Percentiles rank a stretch among this genome's conserved stretches.
These are phyloP conservation scores for Aspergillus melleus DNA, from an alignment of 2,329 filamentous ascomycete genomes.

Conservation along the genomic window DNA sequence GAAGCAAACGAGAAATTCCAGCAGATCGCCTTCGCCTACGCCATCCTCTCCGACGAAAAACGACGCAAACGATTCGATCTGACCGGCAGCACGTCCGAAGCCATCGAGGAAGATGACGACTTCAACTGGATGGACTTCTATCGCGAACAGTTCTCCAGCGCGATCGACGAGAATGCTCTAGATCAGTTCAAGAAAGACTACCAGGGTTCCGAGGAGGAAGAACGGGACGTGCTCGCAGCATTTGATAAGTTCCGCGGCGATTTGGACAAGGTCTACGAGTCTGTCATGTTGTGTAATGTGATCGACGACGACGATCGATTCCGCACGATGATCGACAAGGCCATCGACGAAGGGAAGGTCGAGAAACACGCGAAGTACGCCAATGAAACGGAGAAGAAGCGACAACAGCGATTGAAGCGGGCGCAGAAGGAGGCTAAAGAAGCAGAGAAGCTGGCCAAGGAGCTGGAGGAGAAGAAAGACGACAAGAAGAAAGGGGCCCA, in stretches of 20 bases:
- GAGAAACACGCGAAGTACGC: slow-evolving; percentile 67
- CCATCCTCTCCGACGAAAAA: slow-evolving; percentile 78
- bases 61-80: slow-evolving; percentile 84
- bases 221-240: slow-evolving; percentile 70
- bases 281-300: slow-evolving; percentile 83
- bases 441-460: slow-evolving; percentile 72
- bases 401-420: slow-evolving; percentile 58
- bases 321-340: slow-evolving; percentile 74
- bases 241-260: slow-evolving; percentile 73
- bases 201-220: slow-evolving; percentile 84
- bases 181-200: slow-evolving; percentile 74
- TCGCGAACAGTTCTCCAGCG: slow-evolving; percentile 75
- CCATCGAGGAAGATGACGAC: slow-evolving; percentile 67
- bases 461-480: slow-evolving; percentile 69
- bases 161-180: slow-evolving; percentile 73
- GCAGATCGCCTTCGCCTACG: slow-evolving; percentile 88
- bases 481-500: slow-evolving; percentile 19
- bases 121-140: slow-evolving; percentile 95
- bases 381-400: slow-evolving; percentile 68
- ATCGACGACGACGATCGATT: slow-evolving; percentile 84
- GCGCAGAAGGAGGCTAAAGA: slow-evolving; percentile 69
- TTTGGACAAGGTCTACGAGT: slow-evolving; percentile 75
- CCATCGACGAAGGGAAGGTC: slow-evolving; percentile 70
- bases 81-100: slow-evolving; percentile 86
- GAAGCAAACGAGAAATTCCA: slow-evolving; percentile 82